phyloP scores from a whole-genome alignment of 306 rosid genomes.

The Glycine tomentella region DNA sequence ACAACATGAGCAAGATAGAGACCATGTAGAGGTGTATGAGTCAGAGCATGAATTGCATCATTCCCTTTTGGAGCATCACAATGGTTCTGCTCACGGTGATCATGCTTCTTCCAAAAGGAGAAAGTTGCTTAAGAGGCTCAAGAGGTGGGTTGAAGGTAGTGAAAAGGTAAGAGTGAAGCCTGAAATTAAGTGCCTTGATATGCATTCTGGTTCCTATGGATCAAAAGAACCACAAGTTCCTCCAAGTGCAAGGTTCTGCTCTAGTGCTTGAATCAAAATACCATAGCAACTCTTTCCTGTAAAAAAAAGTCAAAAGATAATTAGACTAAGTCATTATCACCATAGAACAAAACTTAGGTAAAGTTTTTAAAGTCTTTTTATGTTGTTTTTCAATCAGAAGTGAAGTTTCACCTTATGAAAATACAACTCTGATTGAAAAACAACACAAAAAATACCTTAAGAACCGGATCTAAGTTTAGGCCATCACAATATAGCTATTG shows the following conservation, averaged over 20 bases:
- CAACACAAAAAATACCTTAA: background rate
- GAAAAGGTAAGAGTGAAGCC: conserved; percentile 61
- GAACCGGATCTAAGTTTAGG: background rate
- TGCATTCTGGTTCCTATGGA: conserved; percentile 43
- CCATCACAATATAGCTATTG: background rate
- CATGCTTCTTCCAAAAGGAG: conserved; percentile 41
- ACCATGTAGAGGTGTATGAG: background rate
- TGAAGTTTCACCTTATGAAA: too few species aligned
- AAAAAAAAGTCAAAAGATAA: background rate
- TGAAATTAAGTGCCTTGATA: conserved; percentile 48
- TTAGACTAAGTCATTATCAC: conserved; percentile 3
- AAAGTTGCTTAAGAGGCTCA: conserved; percentile 59
- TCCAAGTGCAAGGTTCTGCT: conserved; percentile 56
- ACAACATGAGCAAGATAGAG: background rate
- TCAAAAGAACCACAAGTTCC: conserved; percentile 48
- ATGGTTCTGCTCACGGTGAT: conserved; percentile 13
- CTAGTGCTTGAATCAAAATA: conserved; percentile 56
- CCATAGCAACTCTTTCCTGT: too few species aligned
- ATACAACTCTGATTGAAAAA: background rate
- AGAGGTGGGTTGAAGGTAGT: conserved; percentile 66
- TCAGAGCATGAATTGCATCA: conserved; percentile 54
- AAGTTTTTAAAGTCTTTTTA: too few species aligned
- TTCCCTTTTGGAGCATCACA: conserved; percentile 11
- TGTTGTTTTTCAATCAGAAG: too few species aligned
- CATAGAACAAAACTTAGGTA: background rate